These are phyloP conservation scores for Chiua virens DNA, from an alignment of 768 basidiomycete species.

Conservation along the genomic window DNA sequence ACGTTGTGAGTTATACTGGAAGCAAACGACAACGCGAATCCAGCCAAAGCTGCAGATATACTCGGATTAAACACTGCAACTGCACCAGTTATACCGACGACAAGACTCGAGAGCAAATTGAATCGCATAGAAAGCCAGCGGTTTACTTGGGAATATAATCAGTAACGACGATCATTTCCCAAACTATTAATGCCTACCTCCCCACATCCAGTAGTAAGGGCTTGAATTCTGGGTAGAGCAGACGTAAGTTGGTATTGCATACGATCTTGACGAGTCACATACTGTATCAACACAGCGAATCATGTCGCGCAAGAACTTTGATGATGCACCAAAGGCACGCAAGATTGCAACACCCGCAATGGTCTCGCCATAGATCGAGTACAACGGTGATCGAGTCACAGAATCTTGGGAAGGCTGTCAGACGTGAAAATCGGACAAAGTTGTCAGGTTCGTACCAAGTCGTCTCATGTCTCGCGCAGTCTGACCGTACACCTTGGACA, in stretches of 20 bases:
- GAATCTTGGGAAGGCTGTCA: slow-evolving; percentile 35
- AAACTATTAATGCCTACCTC: slow-evolving; percentile 44
- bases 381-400: slow-evolving; percentile 48
- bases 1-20: slow-evolving; percentile 72
- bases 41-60: slow-evolving; percentile 79
- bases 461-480: slow-evolving; percentile 86
- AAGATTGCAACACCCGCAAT: slow-evolving; percentile 55
- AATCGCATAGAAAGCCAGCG: slow-evolving; percentile 90
- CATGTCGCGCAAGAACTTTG: slow-evolving; percentile 86
- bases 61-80: slow-evolving; percentile 65
- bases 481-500: slow-evolving; percentile 66
- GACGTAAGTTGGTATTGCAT: slow-evolving; percentile 1
- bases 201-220: slow-evolving; percentile 93
- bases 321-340: slow-evolving; percentile 85
- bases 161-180: slow-evolving; percentile 1
- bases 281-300: slow-evolving; percentile 79
- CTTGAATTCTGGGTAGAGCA: slow-evolving; percentile 47
- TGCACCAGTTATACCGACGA: slow-evolving; percentile 71
- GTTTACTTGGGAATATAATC: slow-evolving; percentile 54
- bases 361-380: slow-evolving; percentile 48
- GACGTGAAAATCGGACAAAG: neutral
- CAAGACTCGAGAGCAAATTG: slow-evolving; percentile 71
- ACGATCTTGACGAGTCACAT: slow-evolving; percentile 22
- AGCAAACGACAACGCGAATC: slow-evolving; percentile 85
- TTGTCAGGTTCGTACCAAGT: slow-evolving; percentile 46